A percentile compares a stretch with the other conserved stretches of the same genome.
Conservation (phyloP, 495 filamentous ascomycete species). For the Aspergillus carlsbadensis region DNA sequence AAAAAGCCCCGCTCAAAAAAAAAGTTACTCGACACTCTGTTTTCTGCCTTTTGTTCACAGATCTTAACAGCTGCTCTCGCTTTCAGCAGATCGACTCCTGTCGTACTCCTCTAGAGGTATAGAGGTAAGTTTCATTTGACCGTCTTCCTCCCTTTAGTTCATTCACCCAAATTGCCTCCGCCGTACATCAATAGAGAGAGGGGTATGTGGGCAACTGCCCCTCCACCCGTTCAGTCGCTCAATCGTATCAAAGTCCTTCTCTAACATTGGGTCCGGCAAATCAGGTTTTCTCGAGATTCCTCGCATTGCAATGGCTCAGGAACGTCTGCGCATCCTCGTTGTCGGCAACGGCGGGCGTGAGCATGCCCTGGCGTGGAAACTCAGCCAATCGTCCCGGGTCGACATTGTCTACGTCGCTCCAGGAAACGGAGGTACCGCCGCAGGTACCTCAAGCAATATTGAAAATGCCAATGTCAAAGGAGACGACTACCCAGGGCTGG, state of each 20-base stretch:
- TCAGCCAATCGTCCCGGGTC: conserved; percentile 70
- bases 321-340: conserved; percentile 66
- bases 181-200: conserved; percentile 7
- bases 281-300: conserved; percentile 34
- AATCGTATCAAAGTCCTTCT: background rate
- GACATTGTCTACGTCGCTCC: conserved; percentile 50
- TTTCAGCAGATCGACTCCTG: conserved; percentile 30
- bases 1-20: conserved; percentile 19
- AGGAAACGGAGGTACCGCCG: conserved; percentile 89
- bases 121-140: too few relatives aligned
- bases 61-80: background rate
- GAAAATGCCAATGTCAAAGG: conserved; percentile 69
- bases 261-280: background rate
- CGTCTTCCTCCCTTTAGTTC: background rate
- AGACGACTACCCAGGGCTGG: conserved; percentile 75
- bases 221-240: conserved; percentile 4
- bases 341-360: conserved; percentile 93
- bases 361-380: conserved; percentile 93
- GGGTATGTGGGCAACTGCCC: conserved; percentile 2
- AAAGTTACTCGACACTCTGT: conserved; percentile 11
- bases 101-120: conserved; percentile 24
- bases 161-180: background rate
- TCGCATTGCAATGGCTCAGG: conserved; percentile 40
- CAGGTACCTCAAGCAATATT: conserved; percentile 60
- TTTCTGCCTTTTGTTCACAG: background rate